Conservation (phyloP, 495 filamentous ascomycete genomes). For the Aspergillus heteromorphus region DNA sequence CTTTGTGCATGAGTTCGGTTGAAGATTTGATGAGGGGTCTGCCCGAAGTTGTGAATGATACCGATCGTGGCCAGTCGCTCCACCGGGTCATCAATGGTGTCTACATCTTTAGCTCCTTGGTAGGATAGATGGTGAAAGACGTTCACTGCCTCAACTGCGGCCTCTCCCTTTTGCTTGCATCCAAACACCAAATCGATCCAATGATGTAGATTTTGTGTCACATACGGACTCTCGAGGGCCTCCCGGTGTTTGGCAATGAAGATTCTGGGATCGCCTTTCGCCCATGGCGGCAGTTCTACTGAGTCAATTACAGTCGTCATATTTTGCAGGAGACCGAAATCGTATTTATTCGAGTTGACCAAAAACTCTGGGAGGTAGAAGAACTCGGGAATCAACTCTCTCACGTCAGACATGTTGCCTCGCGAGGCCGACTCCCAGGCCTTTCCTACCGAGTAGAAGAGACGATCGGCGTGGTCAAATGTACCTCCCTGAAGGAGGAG, state of each 20-base stretch:
- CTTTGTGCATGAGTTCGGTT: conserved; percentile 67
- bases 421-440: conserved; percentile 87
- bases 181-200: conserved; percentile 98
- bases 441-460: conserved; percentile 90
- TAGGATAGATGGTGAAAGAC: conserved; percentile 96
- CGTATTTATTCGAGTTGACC: conserved; percentile 84
- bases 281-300: conserved; percentile 88
- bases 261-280: conserved; percentile 91
- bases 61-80: conserved; percentile 83
- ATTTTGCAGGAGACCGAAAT: conserved; percentile 84
- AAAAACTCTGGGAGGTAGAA: conserved; percentile 95
- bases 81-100: conserved; percentile 81
- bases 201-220: conserved; percentile 81
- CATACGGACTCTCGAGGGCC: conserved; percentile 89
- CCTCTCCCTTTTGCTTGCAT: conserved; percentile 89
- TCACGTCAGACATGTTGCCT: conserved; percentile 87
- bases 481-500: conserved; percentile 94
- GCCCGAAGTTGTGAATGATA: conserved; percentile 97
- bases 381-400: conserved; percentile 93
- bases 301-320: conserved; percentile 71
- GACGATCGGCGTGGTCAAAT: conserved; percentile 91
- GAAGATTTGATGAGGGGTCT: conserved; percentile 94
- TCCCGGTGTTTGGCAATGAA: conserved; percentile 93
- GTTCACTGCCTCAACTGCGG: conserved; percentile 84
- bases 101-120: conserved; percentile 86